These are phyloP conservation scores for Pichia sp. DNA, from an alignment of 1,139 yeast species.

Conservation along the genomic window DNA sequence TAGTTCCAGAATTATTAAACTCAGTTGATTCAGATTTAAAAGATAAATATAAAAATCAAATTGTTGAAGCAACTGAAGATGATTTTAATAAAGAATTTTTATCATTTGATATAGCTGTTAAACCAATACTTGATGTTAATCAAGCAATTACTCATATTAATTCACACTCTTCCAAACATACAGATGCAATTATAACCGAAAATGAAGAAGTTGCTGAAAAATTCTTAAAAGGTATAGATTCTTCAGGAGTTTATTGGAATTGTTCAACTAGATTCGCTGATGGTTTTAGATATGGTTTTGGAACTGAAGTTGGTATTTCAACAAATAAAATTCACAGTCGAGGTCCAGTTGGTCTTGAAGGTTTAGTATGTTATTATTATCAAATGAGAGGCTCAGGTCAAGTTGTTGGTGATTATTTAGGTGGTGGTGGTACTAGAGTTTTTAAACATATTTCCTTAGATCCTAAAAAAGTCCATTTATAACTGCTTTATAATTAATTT, in stretches of 20 bases:
- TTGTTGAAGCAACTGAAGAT: conserved; percentile 42
- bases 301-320: conserved; percentile 96
- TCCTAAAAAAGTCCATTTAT: conserved; percentile 19
- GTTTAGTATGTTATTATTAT: conserved; percentile 91
- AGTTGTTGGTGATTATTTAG: conserved; percentile 81
- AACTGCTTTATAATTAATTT: not conserved
- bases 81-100: conserved; percentile 83
- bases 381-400: conserved; percentile 90
- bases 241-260: conserved; percentile 98
- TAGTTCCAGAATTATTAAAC: conserved; percentile 45
- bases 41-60: conserved; percentile 17
- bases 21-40: conserved; percentile 26
- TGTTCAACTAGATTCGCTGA: conserved; percentile 96
- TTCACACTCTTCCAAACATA: conserved; percentile 88
- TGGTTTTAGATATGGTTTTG: conserved; percentile 97
- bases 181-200: conserved; percentile 86
- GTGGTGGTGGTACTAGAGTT: conserved; percentile 83
- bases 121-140: conserved; percentile 48
- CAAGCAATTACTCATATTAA: conserved; percentile 83
- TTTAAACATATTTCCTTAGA: conserved; percentile 67
- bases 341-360: conserved; percentile 98
- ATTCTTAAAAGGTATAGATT: conserved; percentile 81
- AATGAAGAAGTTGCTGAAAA: conserved; percentile 59
- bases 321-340: conserved; percentile 96
- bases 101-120: conserved; percentile 74